Base-by-base conservation (phyloP, 2,329 filamentous ascomycete species). In the Cladosporium cucumerinum region DNA sequence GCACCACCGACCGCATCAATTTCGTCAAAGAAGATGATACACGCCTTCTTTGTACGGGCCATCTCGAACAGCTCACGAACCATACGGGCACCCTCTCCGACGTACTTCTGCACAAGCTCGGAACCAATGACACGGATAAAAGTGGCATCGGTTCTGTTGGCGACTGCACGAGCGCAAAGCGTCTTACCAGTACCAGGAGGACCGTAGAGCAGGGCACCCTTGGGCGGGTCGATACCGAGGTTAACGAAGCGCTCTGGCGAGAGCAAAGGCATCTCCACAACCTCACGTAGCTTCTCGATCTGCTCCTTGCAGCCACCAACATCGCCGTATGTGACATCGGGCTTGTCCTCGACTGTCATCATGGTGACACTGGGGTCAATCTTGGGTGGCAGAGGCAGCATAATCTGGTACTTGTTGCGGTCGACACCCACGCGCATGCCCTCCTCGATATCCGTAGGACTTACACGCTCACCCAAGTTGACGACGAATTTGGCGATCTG, bases 311-410 rank as follows among this genome's bases (percentile, higher is more conserved):
- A 98, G 64, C 95, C 95, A 80, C 95, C 95, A 48, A 99, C 94
- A 82, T 99, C 95, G 72, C 95, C 95, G 74, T 99, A 99, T 68
- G 95, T 99, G 67, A 99, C 95, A 78, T 99, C 95, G 18, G 95
- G 95, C 84, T 99, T 99, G 82, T 99, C 95, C 83, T 99, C 95
- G 69, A 99, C 95, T 59, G 95, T 98, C 95, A 99, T 99, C 95
- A 99, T 99, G 46, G 95, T 99, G 71, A 99, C 95, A 72, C 92
- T 97, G 62, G 95, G 94, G 76, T 99, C 95, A 82, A 99, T 99
- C 85, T 98, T 99, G 39, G 95, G 95, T 51, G 95, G 95, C 63
- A 99, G 82, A 39, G 95, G 95, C 57, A 99, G 85, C 79, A 99
- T 88, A 74, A 99, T 99, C 81, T 99, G 95, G 81, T 99, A 99